phyloP scores from a whole-genome alignment of 192 early-diverging fungal genomes.

The Backusella liffmaniae region DNA sequence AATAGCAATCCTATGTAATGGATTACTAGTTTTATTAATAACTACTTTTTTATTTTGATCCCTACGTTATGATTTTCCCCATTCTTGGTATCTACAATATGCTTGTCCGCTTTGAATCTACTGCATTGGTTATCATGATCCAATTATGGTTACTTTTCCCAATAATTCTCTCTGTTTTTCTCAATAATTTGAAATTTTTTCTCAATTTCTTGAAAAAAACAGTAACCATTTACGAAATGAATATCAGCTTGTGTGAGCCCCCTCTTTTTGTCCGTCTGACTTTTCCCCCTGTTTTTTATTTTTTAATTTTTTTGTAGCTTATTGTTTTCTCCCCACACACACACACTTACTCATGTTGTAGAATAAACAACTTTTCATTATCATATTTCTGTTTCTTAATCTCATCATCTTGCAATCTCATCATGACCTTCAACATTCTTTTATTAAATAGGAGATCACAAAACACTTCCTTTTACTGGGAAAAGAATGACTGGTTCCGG shows the following conservation, averaged over 20 bases:
- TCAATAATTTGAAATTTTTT: no score
- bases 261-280: not conserved
- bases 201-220: no score
- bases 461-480: constrained; percentile 14
- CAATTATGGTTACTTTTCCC: no score
- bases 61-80: no score
- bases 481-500: constrained; percentile 32
- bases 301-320: not conserved
- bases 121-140: no score
- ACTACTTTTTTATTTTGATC: no score
- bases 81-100: no score
- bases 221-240: not conserved
- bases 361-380: not conserved
- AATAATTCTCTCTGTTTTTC: no score
- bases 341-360: not conserved
- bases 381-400: not conserved
- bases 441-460: constrained; percentile 1
- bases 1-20: no score
- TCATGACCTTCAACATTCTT: not conserved
- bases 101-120: no score
- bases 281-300: constrained; percentile 2
- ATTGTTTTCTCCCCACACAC: not conserved
- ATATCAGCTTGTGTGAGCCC: not conserved
- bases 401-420: not conserved
- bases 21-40: no score